A percentile compares a stretch with the other conserved stretches of the same genome.
These are phyloP conservation scores for Mycena filopes DNA, from an alignment of 768 basidiomycete genomes.

Conservation along the genomic window DNA sequence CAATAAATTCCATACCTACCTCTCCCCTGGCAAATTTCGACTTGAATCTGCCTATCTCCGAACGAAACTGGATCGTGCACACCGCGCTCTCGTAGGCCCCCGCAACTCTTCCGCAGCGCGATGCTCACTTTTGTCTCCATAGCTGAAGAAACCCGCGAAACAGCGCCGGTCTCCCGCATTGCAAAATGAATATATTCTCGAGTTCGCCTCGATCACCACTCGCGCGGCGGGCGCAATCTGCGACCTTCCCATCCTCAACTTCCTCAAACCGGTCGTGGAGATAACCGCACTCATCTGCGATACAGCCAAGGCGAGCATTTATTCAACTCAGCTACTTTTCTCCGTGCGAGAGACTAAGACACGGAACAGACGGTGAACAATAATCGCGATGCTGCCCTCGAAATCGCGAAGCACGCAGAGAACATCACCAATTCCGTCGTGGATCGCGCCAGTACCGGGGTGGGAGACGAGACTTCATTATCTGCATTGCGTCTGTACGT, in stretches of 20 bases:
- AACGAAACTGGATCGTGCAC: neutral
- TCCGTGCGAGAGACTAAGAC: neutral
- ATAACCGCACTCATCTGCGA: neutral
- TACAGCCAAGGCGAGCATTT: neutral
- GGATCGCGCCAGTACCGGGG: neutral
- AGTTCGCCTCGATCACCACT: neutral
- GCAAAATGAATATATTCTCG: neutral
- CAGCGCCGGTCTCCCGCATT: neutral
- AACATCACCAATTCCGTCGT: neutral
- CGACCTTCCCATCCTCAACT: neutral
- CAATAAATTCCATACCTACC: neutral
- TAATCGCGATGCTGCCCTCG: neutral
- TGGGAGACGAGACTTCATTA: neutral
- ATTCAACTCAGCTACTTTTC: too few species aligned
- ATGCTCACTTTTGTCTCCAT: too few species aligned
- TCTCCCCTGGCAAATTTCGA: neutral
- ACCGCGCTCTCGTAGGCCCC: neutral
- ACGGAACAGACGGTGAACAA: neutral
- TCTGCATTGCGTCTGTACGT: neutral
- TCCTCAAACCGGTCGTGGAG: neutral
- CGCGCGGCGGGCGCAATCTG: neutral
- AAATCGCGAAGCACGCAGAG: neutral
- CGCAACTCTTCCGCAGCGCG: too few species aligned
- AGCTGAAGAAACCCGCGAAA: neutral
- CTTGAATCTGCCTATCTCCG: neutral